Base-by-base conservation (phyloP, 2,329 filamentous ascomycete species). In the Pseudogymnoascus sp. region DNA sequence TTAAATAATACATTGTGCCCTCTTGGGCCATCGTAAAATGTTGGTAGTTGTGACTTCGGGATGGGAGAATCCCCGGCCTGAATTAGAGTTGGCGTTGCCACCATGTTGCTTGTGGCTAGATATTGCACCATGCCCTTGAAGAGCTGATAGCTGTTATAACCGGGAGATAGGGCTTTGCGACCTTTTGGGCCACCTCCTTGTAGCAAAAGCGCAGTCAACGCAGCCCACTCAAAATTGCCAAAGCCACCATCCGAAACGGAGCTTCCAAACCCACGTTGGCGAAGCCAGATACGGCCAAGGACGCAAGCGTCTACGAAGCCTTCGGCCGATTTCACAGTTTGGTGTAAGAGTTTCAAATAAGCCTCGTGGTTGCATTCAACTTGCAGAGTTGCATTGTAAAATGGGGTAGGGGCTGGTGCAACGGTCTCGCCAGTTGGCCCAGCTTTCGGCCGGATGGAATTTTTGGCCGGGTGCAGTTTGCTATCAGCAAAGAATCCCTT, bases 51-150 rank as follows among this genome's bases (percentile, higher is more conserved):
- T 80, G 77, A 66, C 76, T 67, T 76, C 65, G 74, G 65, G 77
- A 71, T 26, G 71, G 67, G 64, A 78, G 81, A 70, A 72, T 75
- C 69, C 71, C 77, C 26, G 64, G 75, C 70, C 68, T 80, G 68
- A 64, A 85, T 70, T 66, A 80, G 65, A 72, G 87, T 81, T 0
- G 89, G 86, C 67, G 84, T 89, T 69, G 84, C 87, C 63, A 78
- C 79, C 62, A 97, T 78, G 70, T 96, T 87, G 38, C 84, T 87
- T 1, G 84, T 82, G 1, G 89, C 86, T 16, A 99, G 78, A 68
- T 93, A 95, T 72, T 97, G 93, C n/a, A 99, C 78, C 1, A 88
- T 86, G 2, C 91, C 93, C 76, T 97, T 97, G 82, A 99, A 97
- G 50, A 97, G 81, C 75, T 97, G 93, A 24, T 93, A 95, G 75